These are phyloP conservation scores for Tetrapisispora fleetii DNA, from an alignment of 805 yeast genomes.

Conservation along the genomic window DNA sequence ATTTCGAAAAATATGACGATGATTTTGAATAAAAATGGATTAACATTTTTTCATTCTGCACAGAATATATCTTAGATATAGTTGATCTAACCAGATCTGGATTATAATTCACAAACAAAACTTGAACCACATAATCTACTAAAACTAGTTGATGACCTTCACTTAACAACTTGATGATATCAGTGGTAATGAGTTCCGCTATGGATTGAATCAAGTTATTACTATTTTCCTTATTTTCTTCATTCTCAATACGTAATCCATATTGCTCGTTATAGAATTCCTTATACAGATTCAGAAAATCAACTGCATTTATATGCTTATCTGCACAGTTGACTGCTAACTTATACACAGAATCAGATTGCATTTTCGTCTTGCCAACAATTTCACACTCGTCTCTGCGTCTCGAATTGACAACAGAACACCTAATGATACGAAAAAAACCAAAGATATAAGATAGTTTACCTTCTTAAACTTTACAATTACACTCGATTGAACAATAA, in stretches of 20 bases:
- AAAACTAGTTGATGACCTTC: slow-evolving; percentile 11
- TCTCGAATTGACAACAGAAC: too few species aligned
- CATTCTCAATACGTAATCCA: slow-evolving; percentile 10
- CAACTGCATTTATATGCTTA: slow-evolving; percentile 19
- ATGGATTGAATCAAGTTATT: slow-evolving; percentile 2
- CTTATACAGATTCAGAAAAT: slow-evolving; percentile 25
- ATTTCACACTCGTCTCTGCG: not conserved
- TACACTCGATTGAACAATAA: too few species aligned
- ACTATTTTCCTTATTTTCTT: slow-evolving; percentile 6
- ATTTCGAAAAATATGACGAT: slow-evolving; percentile 15
- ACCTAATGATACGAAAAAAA: too few species aligned
- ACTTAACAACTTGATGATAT: slow-evolving; percentile 17
- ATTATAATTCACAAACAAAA: slow-evolving; percentile 24
- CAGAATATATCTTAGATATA: slow-evolving; percentile 16
- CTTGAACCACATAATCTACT: slow-evolving; percentile 23
- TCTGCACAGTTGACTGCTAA: slow-evolving; percentile 23
- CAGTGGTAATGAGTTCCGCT: slow-evolving; percentile 6
- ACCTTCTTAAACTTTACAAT: too few species aligned
- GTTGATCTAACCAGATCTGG: slow-evolving; percentile 17
- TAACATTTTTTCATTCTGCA: slow-evolving; percentile 10
- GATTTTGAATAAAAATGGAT: slow-evolving; percentile 24
- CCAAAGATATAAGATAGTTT: too few species aligned
- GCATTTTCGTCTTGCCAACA: slow-evolving; percentile 4
- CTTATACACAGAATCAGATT: slow-evolving; percentile 16
- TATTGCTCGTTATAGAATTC: slow-evolving; percentile 27